These are phyloP conservation scores for Asterochloris sp. DNA, from an alignment of 139 green algal species.

Conservation along the genomic window DNA sequence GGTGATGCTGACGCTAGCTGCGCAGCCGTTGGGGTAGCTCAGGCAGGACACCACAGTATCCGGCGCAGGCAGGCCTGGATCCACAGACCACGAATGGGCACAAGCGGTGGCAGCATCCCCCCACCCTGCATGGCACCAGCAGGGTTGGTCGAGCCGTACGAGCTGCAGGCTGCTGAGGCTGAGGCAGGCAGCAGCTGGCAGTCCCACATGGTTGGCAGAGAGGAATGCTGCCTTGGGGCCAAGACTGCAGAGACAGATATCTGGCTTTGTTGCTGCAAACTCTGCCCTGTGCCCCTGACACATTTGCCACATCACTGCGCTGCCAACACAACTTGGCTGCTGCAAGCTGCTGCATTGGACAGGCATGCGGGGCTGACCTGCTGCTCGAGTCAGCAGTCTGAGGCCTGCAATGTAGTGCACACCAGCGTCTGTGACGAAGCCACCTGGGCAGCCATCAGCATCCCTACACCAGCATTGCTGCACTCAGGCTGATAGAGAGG, in stretches of 20 bases:
- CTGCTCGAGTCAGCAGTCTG: constrained; percentile 25
- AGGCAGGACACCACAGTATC: constrained; percentile 40
- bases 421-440: constrained; percentile 47
- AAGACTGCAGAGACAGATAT: too few relatives aligned
- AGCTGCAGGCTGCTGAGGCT: too few relatives aligned
- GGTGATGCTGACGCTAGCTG: constrained; percentile 35
- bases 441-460: constrained; percentile 38
- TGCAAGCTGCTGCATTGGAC: too few relatives aligned
- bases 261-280: too few relatives aligned
- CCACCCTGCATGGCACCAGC: constrained; percentile 4
- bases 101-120: constrained; percentile 27
- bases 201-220: too few relatives aligned
- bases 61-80: constrained; percentile 15
- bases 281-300: too few relatives aligned
- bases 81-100: not conserved
- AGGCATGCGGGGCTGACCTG: not conserved
- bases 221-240: too few relatives aligned
- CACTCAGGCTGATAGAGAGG: not conserved
- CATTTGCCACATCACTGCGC: too few relatives aligned
- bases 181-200: too few relatives aligned
- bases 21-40: constrained; percentile 14
- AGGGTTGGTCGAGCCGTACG: too few relatives aligned
- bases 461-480: constrained; percentile 11
- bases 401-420: constrained; percentile 60
- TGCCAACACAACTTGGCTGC: too few relatives aligned